phyloP scores from a whole-genome alignment of 2,329 filamentous ascomycete genomes.

The Epichloe uncinata region DNA sequence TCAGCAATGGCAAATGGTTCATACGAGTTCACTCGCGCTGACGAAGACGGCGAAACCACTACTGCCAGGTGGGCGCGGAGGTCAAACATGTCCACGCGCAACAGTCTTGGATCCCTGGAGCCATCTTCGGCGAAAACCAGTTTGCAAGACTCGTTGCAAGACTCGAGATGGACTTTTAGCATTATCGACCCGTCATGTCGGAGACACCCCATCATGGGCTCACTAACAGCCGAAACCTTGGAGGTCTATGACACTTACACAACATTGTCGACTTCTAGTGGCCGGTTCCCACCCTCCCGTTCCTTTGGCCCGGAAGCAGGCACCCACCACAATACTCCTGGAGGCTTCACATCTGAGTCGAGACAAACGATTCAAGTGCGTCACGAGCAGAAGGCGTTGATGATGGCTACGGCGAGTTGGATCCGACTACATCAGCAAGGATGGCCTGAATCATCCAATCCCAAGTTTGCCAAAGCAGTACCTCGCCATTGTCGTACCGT shows the following conservation, averaged over 20 bases:
- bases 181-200: conserved; percentile 56
- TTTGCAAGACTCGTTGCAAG: conserved; percentile 16
- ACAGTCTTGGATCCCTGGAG: conserved; percentile 8
- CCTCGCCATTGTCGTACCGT: conserved; percentile 14
- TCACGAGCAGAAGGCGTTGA: conserved; percentile 21
- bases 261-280: conserved; percentile 36
- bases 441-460: conserved; percentile 19
- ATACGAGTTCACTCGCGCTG: conserved; percentile 52
- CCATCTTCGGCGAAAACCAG: conserved; percentile 11
- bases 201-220: conserved; percentile 63
- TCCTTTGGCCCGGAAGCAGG: conserved; percentile 15
- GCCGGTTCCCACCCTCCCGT: conserved; percentile 33
- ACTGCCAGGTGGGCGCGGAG: conserved; percentile 59
- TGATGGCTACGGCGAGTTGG: conserved; percentile 26
- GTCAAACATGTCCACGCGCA: conserved; percentile 10
- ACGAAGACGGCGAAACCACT: conserved; percentile 41
- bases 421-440: conserved; percentile 23
- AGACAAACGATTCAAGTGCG: conserved; percentile 18
- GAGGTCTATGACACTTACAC: conserved; percentile 58
- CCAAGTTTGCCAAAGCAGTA: conserved; percentile 14
- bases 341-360: conserved; percentile 14
- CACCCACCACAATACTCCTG: conserved; percentile 10
- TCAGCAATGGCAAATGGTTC: conserved; percentile 39
- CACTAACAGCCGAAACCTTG: conserved; percentile 47
- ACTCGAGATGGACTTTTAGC: conserved; percentile 60